phyloP scores from a whole-genome alignment of 768 basidiomycete genomes.

The Tylopilus sp. region DNA sequence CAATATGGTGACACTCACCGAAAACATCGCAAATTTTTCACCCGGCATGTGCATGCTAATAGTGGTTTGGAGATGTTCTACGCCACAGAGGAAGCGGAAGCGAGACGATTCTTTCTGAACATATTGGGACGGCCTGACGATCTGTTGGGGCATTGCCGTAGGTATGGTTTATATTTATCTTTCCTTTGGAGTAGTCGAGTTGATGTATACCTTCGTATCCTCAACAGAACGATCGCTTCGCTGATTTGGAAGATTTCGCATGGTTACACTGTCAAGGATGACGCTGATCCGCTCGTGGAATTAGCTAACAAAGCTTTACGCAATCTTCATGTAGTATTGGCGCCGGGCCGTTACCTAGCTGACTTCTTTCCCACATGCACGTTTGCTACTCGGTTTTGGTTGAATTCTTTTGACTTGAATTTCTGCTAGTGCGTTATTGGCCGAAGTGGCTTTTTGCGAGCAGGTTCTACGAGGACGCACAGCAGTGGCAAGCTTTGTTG shows the following conservation, averaged over 20 bases:
- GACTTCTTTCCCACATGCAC: constrained; percentile 6
- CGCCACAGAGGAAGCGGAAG: constrained; percentile 1
- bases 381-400: constrained; percentile 9
- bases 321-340: constrained; percentile 3
- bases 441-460: constrained; percentile 22
- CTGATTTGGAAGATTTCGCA: constrained; percentile 35
- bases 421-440: constrained; percentile 9
- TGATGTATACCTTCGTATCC: background rate
- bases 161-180: background rate
- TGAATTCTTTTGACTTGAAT: background rate
- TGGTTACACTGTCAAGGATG: constrained; percentile 32
- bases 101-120: constrained; percentile 1
- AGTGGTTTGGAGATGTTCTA: background rate
- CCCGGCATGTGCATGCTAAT: constrained; percentile 5
- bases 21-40: constrained; percentile 6
- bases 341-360: constrained; percentile 10
- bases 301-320: constrained; percentile 23
- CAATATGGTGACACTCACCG: constrained; percentile 8
- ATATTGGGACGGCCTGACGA: constrained; percentile 2
- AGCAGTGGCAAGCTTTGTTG: constrained; percentile 1
- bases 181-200: no score
- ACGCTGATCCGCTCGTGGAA: constrained; percentile 32
- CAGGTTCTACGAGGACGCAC: constrained; percentile 11
- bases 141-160: constrained; percentile 3
- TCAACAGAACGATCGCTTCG: constrained; percentile 31